Evolutionary conservation across 352 stramenopile species (phyloP).

Genomic region (Phytopythium cucurbitacearum): DNA sequence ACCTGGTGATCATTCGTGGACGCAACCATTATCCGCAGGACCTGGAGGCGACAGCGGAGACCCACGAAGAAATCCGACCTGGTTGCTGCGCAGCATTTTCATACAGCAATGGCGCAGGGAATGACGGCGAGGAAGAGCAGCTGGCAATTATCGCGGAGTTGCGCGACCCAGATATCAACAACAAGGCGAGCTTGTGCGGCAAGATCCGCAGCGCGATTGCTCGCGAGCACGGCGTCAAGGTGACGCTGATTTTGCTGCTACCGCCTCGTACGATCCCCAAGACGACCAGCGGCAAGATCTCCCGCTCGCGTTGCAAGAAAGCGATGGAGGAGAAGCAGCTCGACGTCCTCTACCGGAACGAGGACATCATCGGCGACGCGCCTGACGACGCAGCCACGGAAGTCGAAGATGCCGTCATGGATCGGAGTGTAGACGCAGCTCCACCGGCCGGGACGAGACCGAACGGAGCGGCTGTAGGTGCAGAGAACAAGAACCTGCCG

Average conservation of each 20-base stretch:
- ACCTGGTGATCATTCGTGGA: slow-evolving; percentile 99
- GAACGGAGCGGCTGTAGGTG: slow-evolving; percentile 8
- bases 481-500: slow-evolving; percentile 27
- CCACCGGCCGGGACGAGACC: slow-evolving; percentile 15
- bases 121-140: slow-evolving; percentile 56
- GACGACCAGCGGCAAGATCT: slow-evolving; percentile 98
- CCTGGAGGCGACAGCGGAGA: slow-evolving; percentile 93
- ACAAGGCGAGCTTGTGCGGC: slow-evolving; percentile 71
- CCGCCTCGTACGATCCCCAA: slow-evolving; percentile 94
- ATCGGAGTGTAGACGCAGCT: slow-evolving; percentile 9
- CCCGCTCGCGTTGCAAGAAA: slow-evolving; percentile 83
- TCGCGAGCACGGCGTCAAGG: slow-evolving; percentile 78
- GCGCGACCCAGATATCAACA: slow-evolving; percentile 52
- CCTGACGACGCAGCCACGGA: slow-evolving; percentile 29
- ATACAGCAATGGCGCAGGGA: slow-evolving; percentile 24
- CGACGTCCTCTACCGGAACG: slow-evolving; percentile 70
- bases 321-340: slow-evolving; percentile 57
- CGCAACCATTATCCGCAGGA: slow-evolving; percentile 99
- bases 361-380: slow-evolving; percentile 64
- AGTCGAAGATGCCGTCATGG: slow-evolving; percentile 26
- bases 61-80: slow-evolving; percentile 75
- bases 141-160: slow-evolving; percentile 77
- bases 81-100: slow-evolving; percentile 96
- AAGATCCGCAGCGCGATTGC: slow-evolving; percentile 70
- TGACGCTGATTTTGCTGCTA: slow-evolving; percentile 91